A percentile compares a stretch with the other conserved stretches of the same genome.
Conservation (phyloP, 805 yeast species). For the Hanseniaspora occidentalis region DNA sequence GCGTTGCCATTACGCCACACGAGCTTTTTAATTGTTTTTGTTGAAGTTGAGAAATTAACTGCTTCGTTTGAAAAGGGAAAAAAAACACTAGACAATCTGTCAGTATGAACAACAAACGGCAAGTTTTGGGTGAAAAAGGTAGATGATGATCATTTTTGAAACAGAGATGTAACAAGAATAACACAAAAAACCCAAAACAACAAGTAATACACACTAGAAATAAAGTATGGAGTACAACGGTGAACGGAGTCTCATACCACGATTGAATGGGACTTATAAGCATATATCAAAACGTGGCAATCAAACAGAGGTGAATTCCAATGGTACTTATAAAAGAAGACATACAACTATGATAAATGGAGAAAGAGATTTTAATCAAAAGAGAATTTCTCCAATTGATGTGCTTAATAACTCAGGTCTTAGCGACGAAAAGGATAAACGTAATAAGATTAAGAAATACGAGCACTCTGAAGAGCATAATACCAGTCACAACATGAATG, state of each 20-base stretch:
- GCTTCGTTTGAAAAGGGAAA: too few species aligned
- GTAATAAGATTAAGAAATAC: too few species aligned
- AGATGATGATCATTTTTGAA: too few species aligned
- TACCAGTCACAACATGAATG: not conserved
- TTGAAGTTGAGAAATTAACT: too few species aligned
- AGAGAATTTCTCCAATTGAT: too few species aligned
- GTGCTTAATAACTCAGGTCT: too few species aligned
- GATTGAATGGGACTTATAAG: not conserved
- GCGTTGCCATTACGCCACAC: conserved; percentile 47
- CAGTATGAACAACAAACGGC: too few species aligned
- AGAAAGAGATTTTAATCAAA: too few species aligned
- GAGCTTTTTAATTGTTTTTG: conserved; percentile 22
- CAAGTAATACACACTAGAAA: not conserved
- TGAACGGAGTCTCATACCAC: not conserved
- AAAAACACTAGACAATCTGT: too few species aligned
- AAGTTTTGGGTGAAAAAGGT: too few species aligned
- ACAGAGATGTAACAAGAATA: not conserved
- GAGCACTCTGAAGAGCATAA: too few species aligned
- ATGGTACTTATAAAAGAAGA: not conserved
- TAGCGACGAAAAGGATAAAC: too few species aligned
- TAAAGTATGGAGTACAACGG: not conserved
- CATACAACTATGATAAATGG: not conserved
- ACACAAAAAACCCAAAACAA: not conserved
- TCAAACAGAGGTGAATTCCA: not conserved
- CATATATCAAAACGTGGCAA: not conserved